Conservation (phyloP, 257 asterid species). For the Lavandula angustifolia region DNA sequence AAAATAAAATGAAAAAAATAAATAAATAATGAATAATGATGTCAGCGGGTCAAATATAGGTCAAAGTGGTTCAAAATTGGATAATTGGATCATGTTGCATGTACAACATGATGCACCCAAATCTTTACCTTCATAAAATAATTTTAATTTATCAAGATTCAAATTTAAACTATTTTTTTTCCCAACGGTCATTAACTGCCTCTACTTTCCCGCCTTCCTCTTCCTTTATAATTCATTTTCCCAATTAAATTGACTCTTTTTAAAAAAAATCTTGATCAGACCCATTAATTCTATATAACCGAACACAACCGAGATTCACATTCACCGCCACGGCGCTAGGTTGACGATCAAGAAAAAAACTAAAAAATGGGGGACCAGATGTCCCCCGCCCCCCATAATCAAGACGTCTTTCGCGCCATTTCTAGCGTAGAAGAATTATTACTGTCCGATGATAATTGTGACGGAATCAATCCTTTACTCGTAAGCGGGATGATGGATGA, state of each 20-base stretch:
- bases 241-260: background rate
- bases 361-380: conserved; percentile 35
- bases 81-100: too few relatives aligned
- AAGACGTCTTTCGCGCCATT: conserved; percentile 22
- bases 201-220: conserved; percentile 38
- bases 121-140: too few relatives aligned
- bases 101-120: too few relatives aligned
- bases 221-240: background rate
- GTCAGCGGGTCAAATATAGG: too few relatives aligned
- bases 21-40: too few relatives aligned
- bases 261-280: too few relatives aligned
- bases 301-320: background rate
- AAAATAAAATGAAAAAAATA: too few relatives aligned
- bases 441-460: conserved; percentile 9
- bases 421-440: conserved; percentile 25
- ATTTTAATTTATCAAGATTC: too few relatives aligned
- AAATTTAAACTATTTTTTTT: too few relatives aligned
- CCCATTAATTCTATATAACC: too few relatives aligned
- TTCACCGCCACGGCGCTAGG: conserved; percentile 51
- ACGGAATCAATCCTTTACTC: conserved; percentile 12
- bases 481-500: conserved; percentile 31
- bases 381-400: conserved; percentile 25
- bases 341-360: background rate
- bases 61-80: too few relatives aligned
- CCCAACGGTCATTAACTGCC: conserved; percentile 47